phyloP scores from a whole-genome alignment of 176 grass and related monocot species.

The Musa troglodytarum region DNA sequence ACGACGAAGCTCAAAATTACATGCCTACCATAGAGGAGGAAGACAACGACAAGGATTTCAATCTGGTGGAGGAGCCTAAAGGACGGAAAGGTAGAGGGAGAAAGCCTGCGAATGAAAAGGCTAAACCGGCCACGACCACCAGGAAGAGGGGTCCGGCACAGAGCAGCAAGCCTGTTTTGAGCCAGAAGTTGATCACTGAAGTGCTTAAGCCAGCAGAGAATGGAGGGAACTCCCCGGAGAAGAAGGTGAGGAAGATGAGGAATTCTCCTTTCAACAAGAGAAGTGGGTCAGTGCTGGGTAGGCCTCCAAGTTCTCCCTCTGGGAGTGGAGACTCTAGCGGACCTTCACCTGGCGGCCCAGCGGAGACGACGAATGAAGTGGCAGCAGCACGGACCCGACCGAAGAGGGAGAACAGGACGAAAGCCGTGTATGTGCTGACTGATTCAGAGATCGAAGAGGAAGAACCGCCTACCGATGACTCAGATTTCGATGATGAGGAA shows the following conservation, averaged over 20 bases:
- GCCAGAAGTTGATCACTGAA: slow-evolving; percentile 32
- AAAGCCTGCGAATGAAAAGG: slow-evolving; percentile 30
- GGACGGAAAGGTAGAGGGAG: slow-evolving; percentile 43
- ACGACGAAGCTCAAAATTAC: background rate
- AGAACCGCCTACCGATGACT: slow-evolving; percentile 5
- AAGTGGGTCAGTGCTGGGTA: slow-evolving; percentile 39
- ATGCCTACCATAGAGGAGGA: slow-evolving; percentile 21
- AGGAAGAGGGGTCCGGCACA: slow-evolving; percentile 31
- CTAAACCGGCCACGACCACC: slow-evolving; percentile 5
- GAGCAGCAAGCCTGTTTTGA: background rate
- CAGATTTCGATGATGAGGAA: slow-evolving; percentile 44
- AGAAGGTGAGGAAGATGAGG: slow-evolving; percentile 66
- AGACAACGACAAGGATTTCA: slow-evolving; percentile 17
- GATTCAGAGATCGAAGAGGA: slow-evolving; percentile 47
- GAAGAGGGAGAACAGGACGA: slow-evolving; percentile 39
- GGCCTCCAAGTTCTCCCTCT: slow-evolving; percentile 12
- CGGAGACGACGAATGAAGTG: slow-evolving; percentile 4
- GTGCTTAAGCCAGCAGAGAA: slow-evolving; percentile 34
- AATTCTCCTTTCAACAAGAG: slow-evolving; percentile 79
- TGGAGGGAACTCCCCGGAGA: slow-evolving; percentile 35
- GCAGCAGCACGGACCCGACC: slow-evolving; percentile 31
- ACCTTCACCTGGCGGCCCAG: slow-evolving; percentile 21
- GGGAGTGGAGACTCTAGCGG: slow-evolving; percentile 17
- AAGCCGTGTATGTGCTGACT: slow-evolving; percentile 23
- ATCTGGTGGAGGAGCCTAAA: slow-evolving; percentile 15